Evolutionary conservation across 805 yeast species (phyloP).

Genomic region (Wickerhamomyces alni): DNA sequence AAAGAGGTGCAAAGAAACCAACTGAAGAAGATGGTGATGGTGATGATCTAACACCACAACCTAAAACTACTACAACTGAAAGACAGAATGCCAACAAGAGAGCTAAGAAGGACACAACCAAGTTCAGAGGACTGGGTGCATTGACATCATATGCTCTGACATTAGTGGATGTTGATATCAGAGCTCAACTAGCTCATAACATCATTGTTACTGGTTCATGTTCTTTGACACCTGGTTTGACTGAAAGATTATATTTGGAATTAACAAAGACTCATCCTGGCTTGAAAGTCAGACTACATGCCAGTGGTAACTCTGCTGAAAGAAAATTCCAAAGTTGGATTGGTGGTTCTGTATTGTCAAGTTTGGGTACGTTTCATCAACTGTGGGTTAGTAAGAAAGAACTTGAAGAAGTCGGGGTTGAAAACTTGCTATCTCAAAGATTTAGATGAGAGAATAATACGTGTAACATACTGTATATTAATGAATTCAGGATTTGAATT

Average conservation of each 20-base stretch:
- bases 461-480: background rate
- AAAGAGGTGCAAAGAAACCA: slow-evolving; percentile 39
- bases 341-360: slow-evolving; percentile 84
- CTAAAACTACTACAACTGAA: slow-evolving; percentile 13
- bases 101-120: slow-evolving; percentile 19
- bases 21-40: slow-evolving; percentile 28
- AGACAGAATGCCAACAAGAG: slow-evolving; percentile 22
- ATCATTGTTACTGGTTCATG: slow-evolving; percentile 83
- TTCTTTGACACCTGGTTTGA: slow-evolving; percentile 74
- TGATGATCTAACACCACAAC: slow-evolving; percentile 16
- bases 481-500: background rate
- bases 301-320: slow-evolving; percentile 73
- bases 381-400: slow-evolving; percentile 88
- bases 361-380: slow-evolving; percentile 92
- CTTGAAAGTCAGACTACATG: slow-evolving; percentile 74
- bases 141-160: slow-evolving; percentile 51
- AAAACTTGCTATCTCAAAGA: slow-evolving; percentile 71
- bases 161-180: slow-evolving; percentile 69
- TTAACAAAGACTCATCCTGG: slow-evolving; percentile 71
- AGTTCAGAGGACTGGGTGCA: slow-evolving; percentile 47
- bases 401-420: slow-evolving; percentile 83
- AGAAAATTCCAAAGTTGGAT: slow-evolving; percentile 83
- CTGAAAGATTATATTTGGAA: slow-evolving; percentile 70
- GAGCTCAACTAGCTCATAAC: slow-evolving; percentile 84
- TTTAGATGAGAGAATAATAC: slow-evolving; percentile 48